Evolutionary conservation across 2,329 filamentous ascomycete species (phyloP), one percentile per base, ranked within the genome.

Genomic region (Ilyonectria sp.): DNA sequence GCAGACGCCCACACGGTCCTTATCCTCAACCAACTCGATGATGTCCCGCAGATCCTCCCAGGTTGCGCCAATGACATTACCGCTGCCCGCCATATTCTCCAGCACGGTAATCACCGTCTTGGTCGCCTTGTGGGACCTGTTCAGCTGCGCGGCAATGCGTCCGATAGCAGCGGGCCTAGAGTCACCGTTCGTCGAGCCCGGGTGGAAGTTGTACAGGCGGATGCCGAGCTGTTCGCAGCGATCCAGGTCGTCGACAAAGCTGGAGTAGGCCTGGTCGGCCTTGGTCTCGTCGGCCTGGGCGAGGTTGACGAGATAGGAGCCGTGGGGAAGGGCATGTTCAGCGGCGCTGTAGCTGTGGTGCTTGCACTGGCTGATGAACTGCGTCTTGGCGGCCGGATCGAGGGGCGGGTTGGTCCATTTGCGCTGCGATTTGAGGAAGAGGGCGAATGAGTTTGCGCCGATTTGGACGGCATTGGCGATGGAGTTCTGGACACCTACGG

Each of bases 151-250:
- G 2, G 96, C 94, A 56, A 99, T 93, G 44, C 96, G 90, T 15
- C 82, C 85, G 64, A 97, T 91, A 4, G 95, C 95, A 21, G 90
- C 91, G 1, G 86, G 83, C 40, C 92, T 89, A 4, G 88, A 85
- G 37, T 88, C 87, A 53, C 91, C 90, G 63, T 92, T 92, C 2
- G 92, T 92, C 64, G 92, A 95, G 21, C 96, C 96, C 0, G 96
- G 96, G 78, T 99, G 96, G 83, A 99, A 98, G 82, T 99, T 99
- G 85, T 98, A 99, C n/a, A 98, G 87, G 69, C 84, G 86, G 76
- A 99, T 97, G 1, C 94, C 94, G 0, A 99, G 89, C 52, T 87
- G 86, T 77, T 97, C 93, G 80, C 96, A 98, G 10, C 96, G 90
- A 57, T 89, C 84, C 1, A 99, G 86, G 79, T 99, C 96, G 75